Evolutionary conservation across 1,284 basidiomycete genomes (phyloP), one percentile per base, ranked within the genome.

Genomic region (Sporisorium iseilematis-ciliati): DNA sequence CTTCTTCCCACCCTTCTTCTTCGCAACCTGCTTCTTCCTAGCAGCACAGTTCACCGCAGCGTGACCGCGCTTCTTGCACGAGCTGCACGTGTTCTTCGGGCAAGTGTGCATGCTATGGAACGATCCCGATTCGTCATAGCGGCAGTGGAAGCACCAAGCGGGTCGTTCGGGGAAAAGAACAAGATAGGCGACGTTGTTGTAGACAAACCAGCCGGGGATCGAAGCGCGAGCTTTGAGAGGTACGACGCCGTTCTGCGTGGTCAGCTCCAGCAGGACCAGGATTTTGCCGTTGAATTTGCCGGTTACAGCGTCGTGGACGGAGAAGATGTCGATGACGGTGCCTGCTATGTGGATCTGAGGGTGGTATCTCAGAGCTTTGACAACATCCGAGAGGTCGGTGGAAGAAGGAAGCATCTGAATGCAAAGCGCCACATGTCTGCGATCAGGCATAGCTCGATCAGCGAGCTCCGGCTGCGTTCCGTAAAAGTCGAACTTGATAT

Each of bases 91-190:
- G 3, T 33, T 10, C 1, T 2, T 11, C 2, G 61, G 71, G 52
- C 71, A 74, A 7, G 61, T 61, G 29, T 50, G 31, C 11, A 49
- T 53, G 57, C 65, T 68, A 46, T 74, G 65, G 49, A 74, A 74
- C 7, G 41, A 23, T 8, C n/a, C 60, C 0, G 4, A 2, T 20
- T 56, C 54, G n/a, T 61, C 46, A 54, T 61, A 65, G 5, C 71
- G 59, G 51, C 71, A 74, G 18, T 57, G 20, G 54, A 68, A 53
- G 40, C 71, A 74, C 71, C 65, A 74, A 10, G 50, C 54, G 1
- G 65, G 65, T 4, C 71, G 71, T 7, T 58, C 55, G 18, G 65
- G 31, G 23, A 57, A 74, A 8, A 54, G 61, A 0, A 74, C 71
- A 18, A 74, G 53, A 26, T 74, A 74, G 18, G 65, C 65, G 14